Evolutionary conservation across 2,329 filamentous ascomycete genomes (phyloP), one percentile per base, ranked within the genome.

Genomic region (Fusarium sp.): DNA sequence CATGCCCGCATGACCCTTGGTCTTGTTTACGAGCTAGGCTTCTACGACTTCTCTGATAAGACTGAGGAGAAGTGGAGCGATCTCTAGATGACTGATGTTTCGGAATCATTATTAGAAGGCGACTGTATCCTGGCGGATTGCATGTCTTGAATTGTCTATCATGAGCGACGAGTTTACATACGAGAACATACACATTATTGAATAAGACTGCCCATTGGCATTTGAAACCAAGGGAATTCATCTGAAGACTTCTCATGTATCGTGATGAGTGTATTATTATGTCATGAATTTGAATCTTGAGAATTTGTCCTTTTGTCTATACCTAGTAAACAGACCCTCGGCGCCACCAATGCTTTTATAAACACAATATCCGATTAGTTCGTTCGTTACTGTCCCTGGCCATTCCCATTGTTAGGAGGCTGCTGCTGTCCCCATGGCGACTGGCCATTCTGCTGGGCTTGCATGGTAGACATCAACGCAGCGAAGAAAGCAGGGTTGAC

Each of bases 1-100:
- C 94, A 97, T 80, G 93, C 93, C 22, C 91, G 89, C 77, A 87
- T 97, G 85, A 96, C 93, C 2, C 84, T 97, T 33, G 92, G 91
- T 7, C 86, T 97, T 72, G 93, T 91, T 6, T 95, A 94, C 75
- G 94, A 97, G 82, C 86, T 97, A 64, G 93, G 90, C 11, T 93
- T 93, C 82, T 89, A 92, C 21, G 84, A 92, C 62, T 92, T 94
- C 71, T 82, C 86, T 59, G 82, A 80, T 58, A 72, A 78, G 61
- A 66, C 69, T 3, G 70, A 74, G 28, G 70, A 78, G 39, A 61
- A 72, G 43, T 71, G 78, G 65, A 67, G 75, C 46, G 82, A 83
- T 67, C 73, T 83, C 63, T 83, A 78, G 67, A 49, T 26, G 36
- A 34, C 36, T 28, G 40, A 44, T 40, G 22, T 28, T 33, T 15